These are phyloP conservation scores for Pythium pyrilobum DNA, from an alignment of 352 stramenopile genomes.

Conservation along the genomic window DNA sequence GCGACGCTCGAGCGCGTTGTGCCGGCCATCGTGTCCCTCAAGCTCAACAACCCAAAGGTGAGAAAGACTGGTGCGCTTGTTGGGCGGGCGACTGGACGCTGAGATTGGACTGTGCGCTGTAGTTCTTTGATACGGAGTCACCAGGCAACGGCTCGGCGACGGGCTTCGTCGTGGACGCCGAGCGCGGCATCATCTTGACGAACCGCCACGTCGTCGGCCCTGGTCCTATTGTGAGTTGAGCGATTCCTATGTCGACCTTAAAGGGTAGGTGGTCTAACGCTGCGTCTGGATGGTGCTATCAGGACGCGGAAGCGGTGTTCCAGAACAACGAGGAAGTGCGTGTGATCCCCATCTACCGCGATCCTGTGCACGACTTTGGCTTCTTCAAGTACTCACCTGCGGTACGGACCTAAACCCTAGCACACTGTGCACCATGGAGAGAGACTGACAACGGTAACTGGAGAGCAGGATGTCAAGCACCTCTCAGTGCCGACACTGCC, in stretches of 20 bases:
- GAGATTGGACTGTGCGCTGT: neutral
- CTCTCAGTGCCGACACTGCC: conserved; percentile 72
- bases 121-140: conserved; percentile 89
- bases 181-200: conserved; percentile 90
- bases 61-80: neutral
- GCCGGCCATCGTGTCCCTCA: conserved; percentile 83
- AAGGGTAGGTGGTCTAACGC: too few relatives aligned
- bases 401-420: conserved; percentile 23
- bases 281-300: neutral
- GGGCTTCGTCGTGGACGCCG: conserved; percentile 90
- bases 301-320: conserved; percentile 89
- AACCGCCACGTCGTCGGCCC: conserved; percentile 91
- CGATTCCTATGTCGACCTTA: neutral
- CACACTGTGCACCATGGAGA: too few relatives aligned
- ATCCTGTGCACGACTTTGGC: conserved; percentile 93
- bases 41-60: conserved; percentile 86
- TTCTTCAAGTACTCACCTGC: conserved; percentile 89
- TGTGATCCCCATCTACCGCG: conserved; percentile 89
- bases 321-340: conserved; percentile 93
- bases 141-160: conserved; percentile 87
- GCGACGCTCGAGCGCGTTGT: conserved; percentile 79
- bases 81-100: neutral
- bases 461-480: conserved; percentile 73
- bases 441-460: too few relatives aligned
- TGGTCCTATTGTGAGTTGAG: conserved; percentile 66